Conservation (phyloP, 371 early-diverging fungal genomes). For the Blakeslea trispora region DNA sequence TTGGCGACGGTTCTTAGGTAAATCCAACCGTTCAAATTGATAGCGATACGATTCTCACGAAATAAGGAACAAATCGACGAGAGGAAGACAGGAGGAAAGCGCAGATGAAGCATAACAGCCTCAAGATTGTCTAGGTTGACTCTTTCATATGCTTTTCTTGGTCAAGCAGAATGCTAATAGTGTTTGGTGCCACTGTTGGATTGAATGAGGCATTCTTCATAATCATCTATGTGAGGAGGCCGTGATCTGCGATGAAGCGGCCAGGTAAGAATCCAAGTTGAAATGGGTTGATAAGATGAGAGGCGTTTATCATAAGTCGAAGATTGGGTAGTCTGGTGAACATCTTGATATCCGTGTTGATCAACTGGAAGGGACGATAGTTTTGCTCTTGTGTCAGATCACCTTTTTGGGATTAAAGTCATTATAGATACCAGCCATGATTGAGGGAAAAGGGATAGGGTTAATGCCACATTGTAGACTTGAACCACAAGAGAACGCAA, state of each 20-base stretch:
- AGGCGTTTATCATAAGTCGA: too few species aligned
- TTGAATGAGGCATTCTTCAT: not conserved
- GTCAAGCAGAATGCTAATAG: not conserved
- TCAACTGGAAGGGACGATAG: conserved; percentile 25
- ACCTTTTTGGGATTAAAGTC: conserved; percentile 27
- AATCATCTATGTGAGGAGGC: not conserved
- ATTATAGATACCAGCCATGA: conserved; percentile 24
- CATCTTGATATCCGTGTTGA: conserved; percentile 13
- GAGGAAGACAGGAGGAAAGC: not conserved
- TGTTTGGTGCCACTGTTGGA: not conserved
- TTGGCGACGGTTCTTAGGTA: conserved; percentile 1
- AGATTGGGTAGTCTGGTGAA: conserved; percentile 2
- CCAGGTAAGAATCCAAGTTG: not conserved
- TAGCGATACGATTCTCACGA: not conserved
- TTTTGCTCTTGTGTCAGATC: conserved; percentile 9
- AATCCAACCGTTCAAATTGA: not conserved
- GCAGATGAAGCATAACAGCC: not conserved
- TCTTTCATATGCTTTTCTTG: not conserved
- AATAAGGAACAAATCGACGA: not conserved
- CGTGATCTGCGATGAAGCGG: not conserved
- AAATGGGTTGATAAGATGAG: not conserved
- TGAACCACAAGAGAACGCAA: too few species aligned
- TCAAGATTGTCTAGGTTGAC: not conserved
- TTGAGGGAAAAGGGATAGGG: too few species aligned
- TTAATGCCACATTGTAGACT: too few species aligned